These are phyloP conservation scores for Hygrophila difformis DNA, from an alignment of 257 asterid genomes.

Conservation along the genomic window DNA sequence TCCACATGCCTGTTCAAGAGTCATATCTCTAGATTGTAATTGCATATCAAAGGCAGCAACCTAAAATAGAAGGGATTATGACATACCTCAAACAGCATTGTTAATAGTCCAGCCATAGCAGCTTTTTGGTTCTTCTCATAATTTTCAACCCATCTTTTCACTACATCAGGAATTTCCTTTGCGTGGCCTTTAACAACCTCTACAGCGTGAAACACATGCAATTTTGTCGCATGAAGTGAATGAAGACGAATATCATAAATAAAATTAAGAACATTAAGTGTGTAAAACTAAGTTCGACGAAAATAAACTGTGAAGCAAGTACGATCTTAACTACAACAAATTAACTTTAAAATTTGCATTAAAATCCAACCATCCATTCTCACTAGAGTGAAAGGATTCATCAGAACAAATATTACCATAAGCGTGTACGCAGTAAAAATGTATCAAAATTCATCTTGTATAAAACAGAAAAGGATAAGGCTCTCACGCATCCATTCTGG, in stretches of 20 bases:
- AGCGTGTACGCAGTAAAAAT: background rate
- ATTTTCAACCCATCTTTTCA: slow-evolving; percentile 76
- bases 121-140: slow-evolving; percentile 66
- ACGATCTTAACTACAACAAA: slow-evolving; percentile 2
- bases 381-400: background rate
- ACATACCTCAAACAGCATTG: slow-evolving; percentile 84
- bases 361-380: slow-evolving; percentile 8
- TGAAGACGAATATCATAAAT: slow-evolving; percentile 5
- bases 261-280: slow-evolving; percentile 2
- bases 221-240: slow-evolving; percentile 7
- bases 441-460: background rate
- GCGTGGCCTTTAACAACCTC: slow-evolving; percentile 74
- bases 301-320: slow-evolving; percentile 3
- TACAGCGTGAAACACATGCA: slow-evolving; percentile 22
- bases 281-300: slow-evolving; percentile 6
- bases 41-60: slow-evolving; percentile 8
- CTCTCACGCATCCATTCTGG: too few relatives aligned
- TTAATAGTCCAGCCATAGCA: slow-evolving; percentile 66
- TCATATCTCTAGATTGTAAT: slow-evolving; percentile 9
- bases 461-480: too few relatives aligned
- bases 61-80: background rate
- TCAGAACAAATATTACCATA: too few relatives aligned
- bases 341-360: background rate
- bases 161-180: slow-evolving; percentile 70
- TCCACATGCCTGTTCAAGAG: slow-evolving; percentile 74